phyloP scores from a whole-genome alignment of 176 grass and related monocot genomes.

The Avena insularis region DNA sequence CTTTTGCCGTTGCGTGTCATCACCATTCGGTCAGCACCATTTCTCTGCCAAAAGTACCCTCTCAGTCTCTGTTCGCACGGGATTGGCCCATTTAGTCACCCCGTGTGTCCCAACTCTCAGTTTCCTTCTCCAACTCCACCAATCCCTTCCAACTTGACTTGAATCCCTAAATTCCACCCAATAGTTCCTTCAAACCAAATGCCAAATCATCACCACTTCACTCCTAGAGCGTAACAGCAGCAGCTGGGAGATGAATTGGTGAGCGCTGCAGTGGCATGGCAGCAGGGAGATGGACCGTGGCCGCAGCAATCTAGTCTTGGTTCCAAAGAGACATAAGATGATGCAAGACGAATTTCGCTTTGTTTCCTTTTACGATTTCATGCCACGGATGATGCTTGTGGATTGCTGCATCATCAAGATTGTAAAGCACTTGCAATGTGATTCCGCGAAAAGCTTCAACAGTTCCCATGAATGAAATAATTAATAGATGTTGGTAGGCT shows the following conservation, averaged over 20 bases:
- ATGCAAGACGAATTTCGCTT: background rate
- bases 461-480: background rate
- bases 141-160: background rate
- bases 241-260: constrained; percentile 2
- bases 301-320: background rate
- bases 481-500: background rate
- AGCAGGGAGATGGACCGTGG: background rate
- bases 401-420: background rate
- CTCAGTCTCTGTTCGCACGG: background rate
- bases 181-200: background rate
- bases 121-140: background rate
- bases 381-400: background rate
- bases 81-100: background rate
- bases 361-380: background rate
- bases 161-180: background rate
- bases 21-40: background rate
- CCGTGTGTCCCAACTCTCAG: background rate
- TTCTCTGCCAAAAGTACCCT: background rate
- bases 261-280: background rate
- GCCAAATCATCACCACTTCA: background rate
- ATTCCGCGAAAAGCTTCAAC: background rate
- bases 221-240: background rate
- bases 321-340: background rate
- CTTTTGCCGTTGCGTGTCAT: background rate
- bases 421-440: background rate